Base-by-base conservation (phyloP, 495 filamentous ascomycete genomes). In the Aspergillus incahuasiensis region DNA sequence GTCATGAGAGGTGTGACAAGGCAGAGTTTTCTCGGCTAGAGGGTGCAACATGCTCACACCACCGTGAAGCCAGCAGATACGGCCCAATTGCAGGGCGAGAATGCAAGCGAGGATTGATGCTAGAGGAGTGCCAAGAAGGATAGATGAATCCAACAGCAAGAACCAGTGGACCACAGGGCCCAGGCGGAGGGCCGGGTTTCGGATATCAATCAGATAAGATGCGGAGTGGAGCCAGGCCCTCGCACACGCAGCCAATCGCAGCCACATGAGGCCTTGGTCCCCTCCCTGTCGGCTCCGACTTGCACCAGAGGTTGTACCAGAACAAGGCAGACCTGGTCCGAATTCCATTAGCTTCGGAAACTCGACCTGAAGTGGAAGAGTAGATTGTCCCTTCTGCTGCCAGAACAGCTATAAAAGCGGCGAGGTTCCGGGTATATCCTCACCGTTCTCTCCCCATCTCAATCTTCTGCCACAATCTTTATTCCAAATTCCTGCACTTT, bases 201-300 rank as follows among this genome's bases (percentile, higher is more conserved):
- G 52, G 47, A 44, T 51, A 59, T 59, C 52, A 55, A 55, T 55
- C 52, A 52, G 57, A 59, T 59, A 59, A 59, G 57, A 59, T 59
- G 57, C 47, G n/a, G 22, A 19, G 56, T 59, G 57, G 57, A 45
- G 43, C 21, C 18, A 12, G 39, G 15, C 20, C 25, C 25, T 35
- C 24, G 30, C 1, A 16, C n/a, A 7, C 34, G 9, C 41, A 32
- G 40, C 42, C 32, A 51, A 51, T 51, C 16, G 13, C 16, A 35
- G 9, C 22, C 28, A 0, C 8, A 2, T 21, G 30, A 18, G 46
- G 5, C 18, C 21, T 49, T 49, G 25, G 25, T 44, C 22, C 13
- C 18, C 41, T 34, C 52, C 16, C 34, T 19, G 35, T 45, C 47
- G 48, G 48, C 48, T 51, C 13, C 15, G 18, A 28, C 28, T 28